Conservation (phyloP, 2,329 filamentous ascomycete genomes). For the Acrocalymma vagum region DNA sequence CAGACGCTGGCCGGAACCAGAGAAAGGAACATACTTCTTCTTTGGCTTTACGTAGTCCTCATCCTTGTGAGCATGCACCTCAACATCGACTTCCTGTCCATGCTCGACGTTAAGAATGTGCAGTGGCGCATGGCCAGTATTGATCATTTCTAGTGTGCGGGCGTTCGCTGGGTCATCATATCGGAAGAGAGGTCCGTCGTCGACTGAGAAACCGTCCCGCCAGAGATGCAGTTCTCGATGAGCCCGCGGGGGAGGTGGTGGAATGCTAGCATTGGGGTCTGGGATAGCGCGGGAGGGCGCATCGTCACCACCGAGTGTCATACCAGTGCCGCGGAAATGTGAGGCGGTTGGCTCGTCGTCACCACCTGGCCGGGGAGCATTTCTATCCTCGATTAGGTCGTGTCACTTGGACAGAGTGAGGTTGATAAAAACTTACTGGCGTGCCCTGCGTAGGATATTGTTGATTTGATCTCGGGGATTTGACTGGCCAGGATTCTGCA, state of each 20-base stretch:
- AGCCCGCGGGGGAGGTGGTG: conserved; percentile 60
- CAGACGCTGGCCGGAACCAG: conserved; percentile 75
- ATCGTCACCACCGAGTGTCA: conserved; percentile 82
- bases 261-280: conserved; percentile 59
- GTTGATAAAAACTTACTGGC: conserved; percentile 50
- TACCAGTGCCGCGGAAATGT: conserved; percentile 74
- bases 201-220: conserved; percentile 85
- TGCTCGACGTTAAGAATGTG: conserved; percentile 79
- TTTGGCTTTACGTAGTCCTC: conserved; percentile 78
- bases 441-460: conserved; percentile 59
- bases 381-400: conserved; percentile 56
- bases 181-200: conserved; percentile 78
- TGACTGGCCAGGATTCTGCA: conserved; percentile 68
- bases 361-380: conserved; percentile 65
- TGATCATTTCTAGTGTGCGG: conserved; percentile 76
- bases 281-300: conserved; percentile 73
- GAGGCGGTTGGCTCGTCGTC: conserved; percentile 60
- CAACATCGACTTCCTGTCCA: conserved; percentile 80
- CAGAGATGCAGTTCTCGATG: conserved; percentile 80
- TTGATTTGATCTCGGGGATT: conserved; percentile 59
- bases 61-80: conserved; percentile 76
- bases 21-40: conserved; percentile 79
- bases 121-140: conserved; percentile 77
- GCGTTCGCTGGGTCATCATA: conserved; percentile 82
- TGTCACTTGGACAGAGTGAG: background rate